phyloP scores from a whole-genome alignment of 1,284 basidiomycete genomes.

The Testicularia cyperi region DNA sequence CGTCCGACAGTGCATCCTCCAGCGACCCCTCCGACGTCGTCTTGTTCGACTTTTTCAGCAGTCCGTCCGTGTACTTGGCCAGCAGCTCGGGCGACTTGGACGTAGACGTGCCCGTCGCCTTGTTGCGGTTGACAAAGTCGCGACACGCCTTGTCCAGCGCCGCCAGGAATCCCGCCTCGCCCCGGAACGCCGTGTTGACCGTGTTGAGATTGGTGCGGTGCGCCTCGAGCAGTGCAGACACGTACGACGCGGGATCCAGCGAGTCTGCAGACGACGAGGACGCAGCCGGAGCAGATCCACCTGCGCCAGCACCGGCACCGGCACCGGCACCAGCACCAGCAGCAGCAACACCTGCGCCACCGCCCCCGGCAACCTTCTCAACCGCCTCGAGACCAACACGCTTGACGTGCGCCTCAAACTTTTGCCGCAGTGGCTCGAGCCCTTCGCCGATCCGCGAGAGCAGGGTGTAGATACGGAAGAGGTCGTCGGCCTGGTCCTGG shows the following conservation, averaged over 20 bases:
- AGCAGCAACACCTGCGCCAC: slow-evolving; percentile 57
- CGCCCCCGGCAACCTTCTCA: slow-evolving; percentile 69
- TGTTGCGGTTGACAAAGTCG: slow-evolving; percentile 93
- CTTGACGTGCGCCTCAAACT: slow-evolving; percentile 94
- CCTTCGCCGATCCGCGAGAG: slow-evolving; percentile 86
- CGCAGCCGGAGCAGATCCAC: slow-evolving; percentile 60
- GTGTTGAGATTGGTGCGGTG: slow-evolving; percentile 90
- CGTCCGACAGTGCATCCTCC: slow-evolving; percentile 84
- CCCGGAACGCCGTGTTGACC: slow-evolving; percentile 85
- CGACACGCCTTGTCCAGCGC: slow-evolving; percentile 89
- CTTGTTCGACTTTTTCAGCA: slow-evolving; percentile 94
- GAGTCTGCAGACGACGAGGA: slow-evolving; percentile 58
- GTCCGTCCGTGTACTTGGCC: slow-evolving; percentile 87
- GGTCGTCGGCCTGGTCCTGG: slow-evolving; percentile 86
- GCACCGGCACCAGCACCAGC: slow-evolving; percentile 63
- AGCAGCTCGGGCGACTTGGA: slow-evolving; percentile 87
- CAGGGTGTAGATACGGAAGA: slow-evolving; percentile 82
- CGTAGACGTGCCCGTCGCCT: slow-evolving; percentile 64
- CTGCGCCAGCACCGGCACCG: slow-evolving; percentile 13
- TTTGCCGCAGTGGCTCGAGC: slow-evolving; percentile 84
- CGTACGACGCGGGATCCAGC: slow-evolving; percentile 82
- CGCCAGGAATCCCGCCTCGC: slow-evolving; percentile 91
- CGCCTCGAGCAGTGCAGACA: slow-evolving; percentile 86
- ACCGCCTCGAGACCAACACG: slow-evolving; percentile 81
- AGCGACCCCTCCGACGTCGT: slow-evolving; percentile 81